Conservation (phyloP, 1,284 basidiomycete species). For the Pulveroboletus sp. region DNA sequence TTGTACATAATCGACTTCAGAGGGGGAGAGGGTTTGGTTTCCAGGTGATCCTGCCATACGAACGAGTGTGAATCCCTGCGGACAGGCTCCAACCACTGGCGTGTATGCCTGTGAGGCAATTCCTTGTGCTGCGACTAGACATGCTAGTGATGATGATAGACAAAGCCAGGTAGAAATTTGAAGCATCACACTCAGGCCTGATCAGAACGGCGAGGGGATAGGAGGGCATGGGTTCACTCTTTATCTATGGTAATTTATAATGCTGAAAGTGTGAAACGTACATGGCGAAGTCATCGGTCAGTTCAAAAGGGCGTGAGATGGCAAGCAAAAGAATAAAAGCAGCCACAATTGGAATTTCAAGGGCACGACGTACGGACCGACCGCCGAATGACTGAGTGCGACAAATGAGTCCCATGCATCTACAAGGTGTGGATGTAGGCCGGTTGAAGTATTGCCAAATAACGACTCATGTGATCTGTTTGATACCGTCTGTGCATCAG, state of each 20-base stretch:
- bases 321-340: background rate
- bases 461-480: background rate
- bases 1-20: slow-evolving; percentile 35
- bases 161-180: slow-evolving; percentile 15
- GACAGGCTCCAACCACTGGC: slow-evolving; percentile 31
- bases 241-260: background rate
- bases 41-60: slow-evolving; percentile 33
- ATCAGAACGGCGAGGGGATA: background rate
- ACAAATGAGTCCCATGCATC: background rate
- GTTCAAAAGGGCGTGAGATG: too few relatives aligned
- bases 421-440: background rate
- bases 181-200: background rate
- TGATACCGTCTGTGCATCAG: background rate
- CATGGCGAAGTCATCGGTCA: too few relatives aligned
- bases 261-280: too few relatives aligned
- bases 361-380: background rate
- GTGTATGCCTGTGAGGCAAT: slow-evolving; percentile 31
- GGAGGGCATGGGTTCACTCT: too few relatives aligned
- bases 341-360: background rate
- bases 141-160: slow-evolving; percentile 6
- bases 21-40: slow-evolving; percentile 35
- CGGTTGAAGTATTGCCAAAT: background rate
- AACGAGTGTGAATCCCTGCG: slow-evolving; percentile 36
- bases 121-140: slow-evolving; percentile 25
- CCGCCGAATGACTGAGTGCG: background rate